Base-by-base conservation (phyloP, 2,329 filamentous ascomycete species). In the Rhynchosporium graminicola region DNA sequence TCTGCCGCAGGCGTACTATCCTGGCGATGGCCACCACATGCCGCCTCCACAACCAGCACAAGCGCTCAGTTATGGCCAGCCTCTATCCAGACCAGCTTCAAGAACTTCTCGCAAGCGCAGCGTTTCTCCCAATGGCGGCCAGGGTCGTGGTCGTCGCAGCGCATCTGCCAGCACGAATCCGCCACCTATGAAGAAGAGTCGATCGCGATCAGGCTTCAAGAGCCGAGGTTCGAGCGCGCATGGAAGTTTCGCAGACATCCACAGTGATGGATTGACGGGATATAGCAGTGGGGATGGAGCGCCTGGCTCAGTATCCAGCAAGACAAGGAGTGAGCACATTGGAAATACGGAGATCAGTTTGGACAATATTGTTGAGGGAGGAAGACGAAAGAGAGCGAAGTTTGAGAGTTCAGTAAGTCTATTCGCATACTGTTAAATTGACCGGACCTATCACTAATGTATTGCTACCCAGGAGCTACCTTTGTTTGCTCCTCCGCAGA, bases 291-390 rank as follows among this genome's bases (percentile, higher is more conserved):
- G 90, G 70, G 92, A 97, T 68, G 89, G 87, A 65, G 91, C 88
- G 33, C 85, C 90, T 65, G 89, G 86, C 68, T 93, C 91, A 60
- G 83, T 89, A 68, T 89, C 89, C 63, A 88, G 90, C 72, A 90
- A 90, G 75, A 85, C 83, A 70, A 92, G 91, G 76, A 87, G 82
- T 68, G 93, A 97, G 72, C 89, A 92, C 68, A 86, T 97, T 72
- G 92, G 91, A 55, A 97, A 92, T 75, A 96, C 95, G 15, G 95
- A 99, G 71, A 99, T 99, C 74, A 98, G 94, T 75, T 86, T 97
- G 70, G 93, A 97, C 71, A 99, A 99, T 75, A 98, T 99, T 76
- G 90, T 99, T 65, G 94, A 98, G 78, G 95, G 96, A 74, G 93
- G 94, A 69, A 89, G 95, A 77, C 88, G 95, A 74, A 97, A 98